These are phyloP conservation scores for Fusarium udum DNA, from an alignment of 2,329 filamentous ascomycete species.

Conservation along the genomic window DNA sequence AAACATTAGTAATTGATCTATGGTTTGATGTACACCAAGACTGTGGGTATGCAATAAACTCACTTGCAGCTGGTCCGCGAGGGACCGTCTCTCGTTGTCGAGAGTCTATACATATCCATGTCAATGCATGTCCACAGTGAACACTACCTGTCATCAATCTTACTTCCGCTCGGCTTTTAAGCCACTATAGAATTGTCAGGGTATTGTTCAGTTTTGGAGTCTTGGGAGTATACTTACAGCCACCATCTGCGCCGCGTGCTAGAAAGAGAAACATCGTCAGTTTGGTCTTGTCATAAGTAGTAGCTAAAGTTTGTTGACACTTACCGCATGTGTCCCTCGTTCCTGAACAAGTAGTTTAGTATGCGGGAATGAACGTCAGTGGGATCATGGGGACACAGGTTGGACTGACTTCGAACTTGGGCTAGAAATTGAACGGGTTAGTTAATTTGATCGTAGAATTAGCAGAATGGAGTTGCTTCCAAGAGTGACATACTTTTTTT, in stretches of 20 bases:
- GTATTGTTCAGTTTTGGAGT: no score
- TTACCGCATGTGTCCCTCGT: accelerated
- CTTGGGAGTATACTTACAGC: no score
- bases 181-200: no score
- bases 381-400: neutral
- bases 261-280: no score
- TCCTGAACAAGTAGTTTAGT: neutral
- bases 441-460: neutral
- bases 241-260: no score
- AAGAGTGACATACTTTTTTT: no score
- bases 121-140: no score
- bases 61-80: accelerated
- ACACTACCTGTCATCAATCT: no score
- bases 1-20: neutral
- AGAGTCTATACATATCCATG: no score
- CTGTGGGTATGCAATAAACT: neutral
- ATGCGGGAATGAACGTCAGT: accelerated
- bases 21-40: neutral
- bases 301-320: neutral
- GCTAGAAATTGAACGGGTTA: neutral
- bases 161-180: no score
- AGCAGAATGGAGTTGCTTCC: neutral
- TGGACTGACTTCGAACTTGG: accelerated
- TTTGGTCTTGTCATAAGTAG: no score
- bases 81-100: accelerated